Evolutionary conservation across 371 early-diverging fungal species (phyloP), one percentile per base, ranked within the genome.

Genomic region (Furculomyces boomerangus): DNA sequence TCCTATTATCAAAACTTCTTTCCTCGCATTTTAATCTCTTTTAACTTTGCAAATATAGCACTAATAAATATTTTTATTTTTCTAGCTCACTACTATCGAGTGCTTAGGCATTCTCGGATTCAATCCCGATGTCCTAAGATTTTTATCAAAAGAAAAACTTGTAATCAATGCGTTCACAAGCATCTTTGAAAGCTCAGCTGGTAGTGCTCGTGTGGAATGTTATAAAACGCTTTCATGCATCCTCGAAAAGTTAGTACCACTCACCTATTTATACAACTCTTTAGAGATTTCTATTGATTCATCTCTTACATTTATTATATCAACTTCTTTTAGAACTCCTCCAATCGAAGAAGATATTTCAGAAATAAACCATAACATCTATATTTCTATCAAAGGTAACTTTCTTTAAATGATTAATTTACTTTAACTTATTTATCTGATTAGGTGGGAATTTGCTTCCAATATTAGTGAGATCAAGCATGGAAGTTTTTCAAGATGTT

Each of bases 161-260:
- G 62, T 61, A 32, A 54, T 66, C 7, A 30, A 20, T 0, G 61
- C 58, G 30, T 59, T 66, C 28, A 60, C 35, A 14, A 32, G 54
- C 0, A 51, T 51, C 30, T 65, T 59, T 60, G 46, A 49, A 18
- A 30, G 50, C 22, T 61, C 66, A 13, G 7, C 57, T 13, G 60
- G 62, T 18, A 26, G 52, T 13, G 45, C 61, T 35, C 58, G 60
- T 13, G 48, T 65, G 31, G 62, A 66, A 43, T 61, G 59, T 39
- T 57, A 63, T 13, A 50, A 57, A 54, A 50, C 66, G 22, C 55
- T 66, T 37, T 51, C 65, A 20, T 65, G 65, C 30, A 58, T 66
- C 16, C 64, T 66, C 51, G 62, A 62, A 1, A 57, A 59, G 29
- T 49, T 3, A 45, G 22, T 45, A 13, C 24, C n/a, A 8, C n/a